phyloP scores from a whole-genome alignment of 192 early-diverging fungal genomes.

The Entomortierella lignicola region DNA sequence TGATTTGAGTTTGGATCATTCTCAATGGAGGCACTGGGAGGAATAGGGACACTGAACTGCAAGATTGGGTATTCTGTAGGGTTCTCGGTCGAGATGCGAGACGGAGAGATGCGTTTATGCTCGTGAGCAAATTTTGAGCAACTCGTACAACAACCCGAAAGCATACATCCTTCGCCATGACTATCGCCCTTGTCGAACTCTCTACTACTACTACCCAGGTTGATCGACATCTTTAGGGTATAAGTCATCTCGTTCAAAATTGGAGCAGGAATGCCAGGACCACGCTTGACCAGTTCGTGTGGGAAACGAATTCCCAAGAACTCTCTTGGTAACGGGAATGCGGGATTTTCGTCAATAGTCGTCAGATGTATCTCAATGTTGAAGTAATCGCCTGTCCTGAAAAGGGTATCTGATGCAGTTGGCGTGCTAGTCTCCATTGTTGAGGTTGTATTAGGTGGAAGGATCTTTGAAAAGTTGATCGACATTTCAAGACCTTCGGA shows the following conservation, averaged over 20 bases:
- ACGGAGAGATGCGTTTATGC: conserved; percentile 3
- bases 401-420: conserved; percentile 11
- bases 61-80: conserved; percentile 18
- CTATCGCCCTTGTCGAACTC: background rate
- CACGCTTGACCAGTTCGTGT: conserved; percentile 39
- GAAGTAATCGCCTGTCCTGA: conserved; percentile 32
- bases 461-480: conserved; percentile 2
- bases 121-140: conserved; percentile 24
- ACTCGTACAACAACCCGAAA: conserved; percentile 3
- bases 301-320: conserved; percentile 37
- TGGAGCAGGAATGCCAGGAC: background rate
- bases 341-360: background rate
- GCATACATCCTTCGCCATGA: conserved; percentile 23
- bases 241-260: conserved; percentile 46
- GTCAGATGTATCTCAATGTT: conserved; percentile 27
- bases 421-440: background rate
- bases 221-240: conserved; percentile 15
- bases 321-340: conserved; percentile 10
- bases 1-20: background rate
- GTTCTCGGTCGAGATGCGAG: background rate
- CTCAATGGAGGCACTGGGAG: background rate
- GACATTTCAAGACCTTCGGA: conserved; percentile 21
- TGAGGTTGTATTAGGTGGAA: background rate
- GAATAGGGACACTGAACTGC: conserved; percentile 22
- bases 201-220: conserved; percentile 6